Conservation (phyloP, 108 stramenopile genomes). For the Chaetoceros muelleri region DNA sequence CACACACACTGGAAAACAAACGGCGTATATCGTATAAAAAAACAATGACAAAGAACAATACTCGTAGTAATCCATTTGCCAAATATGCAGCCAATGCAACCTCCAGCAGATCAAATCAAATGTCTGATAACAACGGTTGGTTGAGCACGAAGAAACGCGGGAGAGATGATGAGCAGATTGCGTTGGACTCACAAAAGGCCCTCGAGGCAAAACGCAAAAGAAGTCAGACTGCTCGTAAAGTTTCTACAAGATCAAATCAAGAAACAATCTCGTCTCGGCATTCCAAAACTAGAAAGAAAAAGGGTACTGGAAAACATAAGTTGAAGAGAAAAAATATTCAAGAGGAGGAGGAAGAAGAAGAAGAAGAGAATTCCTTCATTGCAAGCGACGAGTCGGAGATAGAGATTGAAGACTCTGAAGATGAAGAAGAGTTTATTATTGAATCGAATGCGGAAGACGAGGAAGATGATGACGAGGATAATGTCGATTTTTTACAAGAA, state of each 20-base stretch:
- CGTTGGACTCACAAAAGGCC: conserved; percentile 15
- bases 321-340: conserved; percentile 5
- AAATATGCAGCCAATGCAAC: too few relatives aligned
- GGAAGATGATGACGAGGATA: conserved; percentile 7
- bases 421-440: conserved; percentile 26
- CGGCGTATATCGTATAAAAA: too few relatives aligned
- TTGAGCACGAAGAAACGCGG: conserved; percentile 49
- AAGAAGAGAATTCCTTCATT: conserved; percentile 1
- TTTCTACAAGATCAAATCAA: conserved; percentile 11
- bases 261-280: conserved; percentile 3
- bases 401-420: conserved; percentile 21
- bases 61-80: too few relatives aligned
- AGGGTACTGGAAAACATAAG: background rate
- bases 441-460: conserved; percentile 19
- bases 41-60: too few relatives aligned
- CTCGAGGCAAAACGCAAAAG: conserved; percentile 1
- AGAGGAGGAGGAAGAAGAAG: conserved; percentile 10
- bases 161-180: conserved; percentile 44
- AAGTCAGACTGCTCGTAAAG: conserved; percentile 1
- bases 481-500: conserved; percentile 13
- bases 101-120: too few relatives aligned
- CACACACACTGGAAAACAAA: too few relatives aligned
- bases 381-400: conserved; percentile 7
- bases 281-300: conserved; percentile 6
- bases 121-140: too few relatives aligned